Conservation (phyloP, 225 moss, liverwort and hornwort species). For the Bryoerythrophyllum caledonicum region DNA sequence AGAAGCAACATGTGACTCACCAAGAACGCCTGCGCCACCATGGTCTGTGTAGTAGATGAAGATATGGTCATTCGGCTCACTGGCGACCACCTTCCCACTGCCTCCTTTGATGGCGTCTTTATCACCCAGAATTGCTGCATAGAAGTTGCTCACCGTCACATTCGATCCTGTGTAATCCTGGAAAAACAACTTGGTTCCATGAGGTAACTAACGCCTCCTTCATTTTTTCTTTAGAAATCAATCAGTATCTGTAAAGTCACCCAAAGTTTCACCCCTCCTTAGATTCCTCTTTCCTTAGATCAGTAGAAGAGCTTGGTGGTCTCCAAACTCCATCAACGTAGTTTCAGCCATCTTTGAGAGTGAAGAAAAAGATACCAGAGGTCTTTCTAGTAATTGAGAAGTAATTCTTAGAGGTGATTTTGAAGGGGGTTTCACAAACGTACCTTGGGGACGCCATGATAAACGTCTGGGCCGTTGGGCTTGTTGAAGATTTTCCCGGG, state of each 20-base stretch:
- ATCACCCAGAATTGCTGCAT: slow-evolving; percentile 52
- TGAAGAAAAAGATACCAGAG: too few species aligned
- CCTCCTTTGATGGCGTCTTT: slow-evolving; percentile 45
- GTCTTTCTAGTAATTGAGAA: too few species aligned
- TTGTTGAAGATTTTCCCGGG: slow-evolving; percentile 58
- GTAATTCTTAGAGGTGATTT: too few species aligned
- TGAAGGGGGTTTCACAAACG: not conserved
- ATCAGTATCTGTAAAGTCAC: not conserved
- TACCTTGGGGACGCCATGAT: slow-evolving; percentile 61
- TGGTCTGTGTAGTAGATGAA: slow-evolving; percentile 61
- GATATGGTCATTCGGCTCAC: slow-evolving; percentile 58
- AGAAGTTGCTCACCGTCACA: slow-evolving; percentile 55
- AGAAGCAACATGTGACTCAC: slow-evolving; percentile 27
- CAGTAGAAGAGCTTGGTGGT: too few species aligned
- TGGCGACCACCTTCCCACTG: slow-evolving; percentile 51
- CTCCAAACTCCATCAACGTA: too few species aligned
- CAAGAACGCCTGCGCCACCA: slow-evolving; percentile 55
- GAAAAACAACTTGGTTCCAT: not conserved
- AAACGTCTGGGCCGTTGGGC: slow-evolving; percentile 50
- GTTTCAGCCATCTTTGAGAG: too few species aligned
- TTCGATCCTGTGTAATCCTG: slow-evolving; percentile 58
- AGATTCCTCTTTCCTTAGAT: too few species aligned
- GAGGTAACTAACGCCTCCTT: slow-evolving; percentile 3
- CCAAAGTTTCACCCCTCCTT: too few species aligned
- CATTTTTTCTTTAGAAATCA: not conserved